Conservation (phyloP, 2,329 filamentous ascomycete genomes). For the Trichophyton mentagrophytes region DNA sequence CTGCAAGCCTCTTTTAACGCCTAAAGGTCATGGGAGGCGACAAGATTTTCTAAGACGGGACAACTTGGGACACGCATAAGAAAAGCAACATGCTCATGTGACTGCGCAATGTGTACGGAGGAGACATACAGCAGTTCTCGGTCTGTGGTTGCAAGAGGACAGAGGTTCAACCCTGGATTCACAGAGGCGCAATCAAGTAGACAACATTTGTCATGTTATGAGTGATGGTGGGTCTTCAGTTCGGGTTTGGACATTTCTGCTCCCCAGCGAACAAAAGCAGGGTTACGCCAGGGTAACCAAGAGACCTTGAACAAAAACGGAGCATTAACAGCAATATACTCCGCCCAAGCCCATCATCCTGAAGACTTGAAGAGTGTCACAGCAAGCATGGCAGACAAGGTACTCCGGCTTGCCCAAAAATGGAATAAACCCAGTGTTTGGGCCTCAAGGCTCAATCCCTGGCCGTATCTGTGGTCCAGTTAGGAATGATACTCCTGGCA, state of each 20-base stretch:
- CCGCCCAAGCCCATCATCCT: background rate
- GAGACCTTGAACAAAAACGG: background rate
- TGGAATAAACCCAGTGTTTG: constrained; percentile 1
- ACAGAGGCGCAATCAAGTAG: background rate
- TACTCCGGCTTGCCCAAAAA: constrained; percentile 2
- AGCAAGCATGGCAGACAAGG: background rate
- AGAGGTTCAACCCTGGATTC: background rate
- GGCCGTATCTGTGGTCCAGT: background rate
- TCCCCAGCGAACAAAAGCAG: background rate
- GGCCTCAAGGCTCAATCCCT: background rate
- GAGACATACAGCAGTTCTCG: background rate
- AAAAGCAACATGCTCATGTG: constrained; percentile 2
- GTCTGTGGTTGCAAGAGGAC: too few species aligned
- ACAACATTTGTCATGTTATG: background rate
- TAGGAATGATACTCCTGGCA: background rate
- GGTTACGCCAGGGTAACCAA: background rate
- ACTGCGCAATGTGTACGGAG: background rate
- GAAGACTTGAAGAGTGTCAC: background rate
- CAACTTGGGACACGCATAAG: background rate
- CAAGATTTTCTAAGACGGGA: background rate
- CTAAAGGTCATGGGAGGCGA: constrained; percentile 1
- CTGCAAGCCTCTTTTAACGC: background rate
- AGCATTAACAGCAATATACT: background rate
- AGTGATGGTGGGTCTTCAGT: background rate
- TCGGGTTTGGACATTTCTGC: background rate